Base-by-base conservation (phyloP, 2,329 filamentous ascomycete genomes). In the Talaromyces sp. region DNA sequence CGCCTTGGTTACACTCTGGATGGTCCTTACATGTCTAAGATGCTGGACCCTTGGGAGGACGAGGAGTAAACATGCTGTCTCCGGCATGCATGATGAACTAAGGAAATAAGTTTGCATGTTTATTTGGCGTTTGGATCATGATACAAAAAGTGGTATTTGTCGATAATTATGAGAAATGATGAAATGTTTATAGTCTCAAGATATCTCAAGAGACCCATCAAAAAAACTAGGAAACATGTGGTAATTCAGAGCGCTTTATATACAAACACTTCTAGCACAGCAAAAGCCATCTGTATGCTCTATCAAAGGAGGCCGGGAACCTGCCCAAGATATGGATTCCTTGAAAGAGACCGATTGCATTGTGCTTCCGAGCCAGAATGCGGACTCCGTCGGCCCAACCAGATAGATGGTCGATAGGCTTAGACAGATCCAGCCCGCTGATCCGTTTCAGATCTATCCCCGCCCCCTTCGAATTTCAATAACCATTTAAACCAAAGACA, bases 1-100 rank as follows among this genome's bases (percentile, higher is more conserved):
- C 93, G 92, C 72, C 81, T 99, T 29, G 94, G 94, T 1, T 99
- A 97, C 76, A 90, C 85, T 80, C 80, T 99, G 27, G 94, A 99
- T 71, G 94, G 94, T 9, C 91, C 90, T 10, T 96, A 95, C 60
- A 90, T 80, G 78, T 80, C 77, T 55, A 80, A 80, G 66, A 76
- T 72, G 70, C 61, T 80, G 44, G 71, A 74, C 42, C 72, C 72
- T 20, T 63, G 74, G 48, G 71, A 75, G 29, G 67, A 69, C 32
- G 73, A 76, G 35, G 67, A 70, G 35, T 70, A 61, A 48, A 58
- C 54, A 19, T 17, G 35, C 40, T 3, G n/a, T 13, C 16, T 14
- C 35, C 27, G 9, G 24, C 24, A 27, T 27, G 5, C 9, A 27
- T 42, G 48, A 33, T 44, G 16, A 10, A 14, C 13, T 19, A 20